Conservation (phyloP, 495 filamentous ascomycete genomes). For the Tuber melanosporum region DNA sequence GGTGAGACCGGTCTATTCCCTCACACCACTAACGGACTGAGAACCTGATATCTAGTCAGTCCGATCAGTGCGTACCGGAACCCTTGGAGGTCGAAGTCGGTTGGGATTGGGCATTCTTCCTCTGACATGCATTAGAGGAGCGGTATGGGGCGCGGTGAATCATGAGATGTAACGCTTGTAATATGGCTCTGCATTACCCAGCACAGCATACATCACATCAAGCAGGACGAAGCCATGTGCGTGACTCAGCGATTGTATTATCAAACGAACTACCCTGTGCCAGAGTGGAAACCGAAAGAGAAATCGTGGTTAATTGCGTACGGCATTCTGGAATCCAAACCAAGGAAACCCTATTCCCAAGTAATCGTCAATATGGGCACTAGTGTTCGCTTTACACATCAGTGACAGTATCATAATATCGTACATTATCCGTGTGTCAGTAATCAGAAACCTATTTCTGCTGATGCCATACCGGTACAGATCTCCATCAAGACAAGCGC, state of each 20-base stretch:
- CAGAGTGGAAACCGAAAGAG: neutral
- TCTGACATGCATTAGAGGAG: neutral
- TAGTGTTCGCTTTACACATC: neutral
- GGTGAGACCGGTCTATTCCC: neutral
- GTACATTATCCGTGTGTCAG: neutral
- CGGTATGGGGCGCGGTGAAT: neutral
- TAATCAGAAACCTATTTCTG: neutral
- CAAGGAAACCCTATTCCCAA: neutral
- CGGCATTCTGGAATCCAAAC: neutral
- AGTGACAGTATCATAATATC: neutral
- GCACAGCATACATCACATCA: neutral
- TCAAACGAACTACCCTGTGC: neutral
- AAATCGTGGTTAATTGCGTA: neutral
- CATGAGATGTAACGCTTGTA: neutral
- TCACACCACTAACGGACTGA: neutral
- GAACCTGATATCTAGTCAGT: neutral
- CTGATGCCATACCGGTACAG: neutral
- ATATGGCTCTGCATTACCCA: neutral
- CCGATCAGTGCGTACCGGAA: neutral
- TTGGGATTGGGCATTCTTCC: neutral
- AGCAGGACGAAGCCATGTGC: neutral
- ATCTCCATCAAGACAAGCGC: neutral
- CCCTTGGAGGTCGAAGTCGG: neutral
- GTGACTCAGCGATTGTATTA: neutral
- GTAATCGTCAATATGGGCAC: neutral